These are phyloP conservation scores for Cryphonectria nitschkei DNA, from an alignment of 2,329 filamentous ascomycete species.

Conservation along the genomic window DNA sequence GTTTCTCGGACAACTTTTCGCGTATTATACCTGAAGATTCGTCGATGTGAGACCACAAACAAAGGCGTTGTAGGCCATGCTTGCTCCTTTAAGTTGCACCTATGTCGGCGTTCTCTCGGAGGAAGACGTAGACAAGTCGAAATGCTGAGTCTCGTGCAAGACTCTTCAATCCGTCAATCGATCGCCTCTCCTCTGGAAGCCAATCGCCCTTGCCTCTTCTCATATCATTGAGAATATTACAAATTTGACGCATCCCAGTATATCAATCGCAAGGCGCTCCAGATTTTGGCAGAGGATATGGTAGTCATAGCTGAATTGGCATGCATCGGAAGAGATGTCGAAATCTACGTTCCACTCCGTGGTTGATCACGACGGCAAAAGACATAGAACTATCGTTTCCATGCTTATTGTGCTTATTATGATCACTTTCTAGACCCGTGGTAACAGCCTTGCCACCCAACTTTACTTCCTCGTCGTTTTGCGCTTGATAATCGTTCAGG, in stretches of 20 bases:
- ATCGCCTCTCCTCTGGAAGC: background rate
- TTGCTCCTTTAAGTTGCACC: background rate
- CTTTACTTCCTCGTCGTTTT: no score
- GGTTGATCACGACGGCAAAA: background rate
- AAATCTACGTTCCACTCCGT: background rate
- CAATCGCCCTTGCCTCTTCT: background rate
- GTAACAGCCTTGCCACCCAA: no score
- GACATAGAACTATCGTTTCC: background rate
- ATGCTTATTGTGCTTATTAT: no score
- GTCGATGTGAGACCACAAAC: background rate
- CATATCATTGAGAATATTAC: background rate
- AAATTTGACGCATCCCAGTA: background rate
- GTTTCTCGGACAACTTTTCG: background rate
- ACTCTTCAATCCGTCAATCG: background rate
- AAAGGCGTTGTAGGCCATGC: constrained; percentile 3
- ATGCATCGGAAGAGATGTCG: background rate
- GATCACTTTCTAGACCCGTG: no score
- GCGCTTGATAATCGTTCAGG: no score
- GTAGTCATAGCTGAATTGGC: background rate
- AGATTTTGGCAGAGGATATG: background rate
- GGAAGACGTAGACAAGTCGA: background rate
- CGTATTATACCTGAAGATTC: background rate
- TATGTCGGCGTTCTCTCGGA: background rate
- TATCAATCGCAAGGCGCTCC: background rate
- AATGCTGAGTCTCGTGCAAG: constrained; percentile 5